Evolutionary conservation across 225 moss, liverwort and hornwort species (phyloP), one percentile per base, ranked within the genome.

Genomic region (Bryum argenteum): DNA sequence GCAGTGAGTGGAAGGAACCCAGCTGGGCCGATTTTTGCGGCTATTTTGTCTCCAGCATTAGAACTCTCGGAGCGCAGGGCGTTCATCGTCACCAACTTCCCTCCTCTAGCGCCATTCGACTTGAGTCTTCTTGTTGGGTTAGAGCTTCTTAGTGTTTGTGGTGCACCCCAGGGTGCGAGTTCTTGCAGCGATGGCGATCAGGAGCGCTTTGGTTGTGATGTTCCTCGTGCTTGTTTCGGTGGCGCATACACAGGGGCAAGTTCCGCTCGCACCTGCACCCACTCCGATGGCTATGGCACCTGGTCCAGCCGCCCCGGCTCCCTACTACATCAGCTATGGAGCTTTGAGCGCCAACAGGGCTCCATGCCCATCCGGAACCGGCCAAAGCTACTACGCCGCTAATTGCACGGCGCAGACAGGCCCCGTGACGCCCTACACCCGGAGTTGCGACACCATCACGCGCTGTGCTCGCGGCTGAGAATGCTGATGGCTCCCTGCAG

Each of bases 401-500:
- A 72, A 72, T 15, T 86, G 86, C 74, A 22, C 42, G 22, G 6
- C 33, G 8, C 45, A 28, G 62, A 3, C 40, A 1, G 66, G 40
- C 5, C 0, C 5, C 56, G 57, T 8, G 10, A 26, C 58, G 22
- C 74, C 86, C 1, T 86, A 86, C 15, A 26, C 42, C 2, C 28
- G 86, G 24, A 67, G 75, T 22, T 86, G 86, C 69, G 2, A 3
- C 43, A 37, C 60, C 45, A 77, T 86, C 67, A 80, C 79, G 1
- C 70, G 83, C 9, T 86, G 83, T 37, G 77, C 79, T 26, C 78
- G 82, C 58, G 82, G 82, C 24, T 76, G 57, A 77, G 38, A 37
- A 51, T 33, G 33, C 33, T 33, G 3, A 33, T 2, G 5, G 33
- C 33, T 26, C 45, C 20, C 53, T n/a, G n/a, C n/a, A n/a, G n/a